Conservation (phyloP, 805 yeast genomes). For the Myxozyma neotropica region DNA sequence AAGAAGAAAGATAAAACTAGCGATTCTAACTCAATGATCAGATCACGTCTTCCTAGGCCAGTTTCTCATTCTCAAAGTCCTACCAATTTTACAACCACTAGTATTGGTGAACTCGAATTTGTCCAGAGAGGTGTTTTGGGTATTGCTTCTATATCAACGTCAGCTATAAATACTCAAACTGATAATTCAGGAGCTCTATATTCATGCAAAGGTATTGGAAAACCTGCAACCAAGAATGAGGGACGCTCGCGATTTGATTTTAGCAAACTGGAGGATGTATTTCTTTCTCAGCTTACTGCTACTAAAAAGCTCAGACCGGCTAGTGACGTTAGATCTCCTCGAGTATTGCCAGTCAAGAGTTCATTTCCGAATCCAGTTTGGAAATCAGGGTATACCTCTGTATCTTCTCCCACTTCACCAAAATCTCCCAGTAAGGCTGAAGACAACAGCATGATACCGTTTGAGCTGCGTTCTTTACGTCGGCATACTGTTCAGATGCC, state of each 20-base stretch:
- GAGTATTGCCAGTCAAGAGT: background rate
- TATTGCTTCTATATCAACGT: background rate
- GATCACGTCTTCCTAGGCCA: background rate
- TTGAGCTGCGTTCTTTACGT: background rate
- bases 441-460: too few relatives aligned
- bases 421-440: background rate
- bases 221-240: background rate
- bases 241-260: background rate
- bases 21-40: background rate
- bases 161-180: background rate
- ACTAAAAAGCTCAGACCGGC: background rate
- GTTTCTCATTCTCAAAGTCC: background rate
- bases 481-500: constrained; percentile 3
- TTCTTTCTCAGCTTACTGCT: background rate
- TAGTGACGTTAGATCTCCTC: background rate
- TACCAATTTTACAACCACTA: background rate
- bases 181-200: background rate
- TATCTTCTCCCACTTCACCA: background rate
- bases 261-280: background rate
- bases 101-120: background rate
- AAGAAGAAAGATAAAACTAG: background rate
- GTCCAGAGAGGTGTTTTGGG: background rate
- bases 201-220: background rate
- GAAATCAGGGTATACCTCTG: background rate
- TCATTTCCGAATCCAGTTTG: background rate